Conservation (phyloP, 1,284 basidiomycete genomes). For the Microbotryum intermedium region DNA sequence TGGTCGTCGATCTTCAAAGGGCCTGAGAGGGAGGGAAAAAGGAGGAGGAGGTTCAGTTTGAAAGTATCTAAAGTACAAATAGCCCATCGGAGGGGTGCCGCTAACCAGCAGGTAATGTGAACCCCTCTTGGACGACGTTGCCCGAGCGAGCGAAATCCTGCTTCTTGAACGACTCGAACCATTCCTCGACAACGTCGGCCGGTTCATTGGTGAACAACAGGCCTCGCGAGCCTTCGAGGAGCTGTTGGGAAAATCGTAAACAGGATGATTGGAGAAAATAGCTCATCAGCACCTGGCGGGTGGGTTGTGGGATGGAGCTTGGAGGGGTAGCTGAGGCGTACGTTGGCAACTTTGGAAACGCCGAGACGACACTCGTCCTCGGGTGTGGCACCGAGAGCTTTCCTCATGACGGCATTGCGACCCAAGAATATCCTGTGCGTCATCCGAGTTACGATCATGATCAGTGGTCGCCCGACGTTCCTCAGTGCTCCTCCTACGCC, state of each 20-base stretch:
- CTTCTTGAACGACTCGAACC: conserved; percentile 85
- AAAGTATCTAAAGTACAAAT: too few relatives aligned
- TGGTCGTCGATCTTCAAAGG: conserved; percentile 46
- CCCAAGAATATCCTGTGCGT: conserved; percentile 86
- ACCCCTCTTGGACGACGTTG: conserved; percentile 63
- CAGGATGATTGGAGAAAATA: conserved; percentile 4
- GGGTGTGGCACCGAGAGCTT: conserved; percentile 78
- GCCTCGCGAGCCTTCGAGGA: conserved; percentile 87
- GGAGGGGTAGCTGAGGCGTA: conserved; percentile 46
- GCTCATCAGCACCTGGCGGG: neutral
- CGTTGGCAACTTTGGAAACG: conserved; percentile 68
- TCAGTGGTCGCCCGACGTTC: neutral
- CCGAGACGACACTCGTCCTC: conserved; percentile 81
- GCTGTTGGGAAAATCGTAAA: conserved; percentile 44
- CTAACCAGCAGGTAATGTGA: conserved; percentile 64
- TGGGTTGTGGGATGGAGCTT: neutral
- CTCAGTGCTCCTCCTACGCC: neutral
- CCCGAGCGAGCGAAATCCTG: conserved; percentile 88
- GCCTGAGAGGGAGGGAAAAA: conserved; percentile 36
- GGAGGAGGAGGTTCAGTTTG: neutral
- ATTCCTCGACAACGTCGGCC: conserved; percentile 80
- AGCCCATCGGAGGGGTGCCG: too few relatives aligned
- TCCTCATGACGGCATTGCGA: conserved; percentile 85
- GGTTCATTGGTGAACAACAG: conserved; percentile 83
- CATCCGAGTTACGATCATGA: too few relatives aligned